These are phyloP conservation scores for Xenoacremonium recifei DNA, from an alignment of 2,329 filamentous ascomycete species.

Conservation along the genomic window DNA sequence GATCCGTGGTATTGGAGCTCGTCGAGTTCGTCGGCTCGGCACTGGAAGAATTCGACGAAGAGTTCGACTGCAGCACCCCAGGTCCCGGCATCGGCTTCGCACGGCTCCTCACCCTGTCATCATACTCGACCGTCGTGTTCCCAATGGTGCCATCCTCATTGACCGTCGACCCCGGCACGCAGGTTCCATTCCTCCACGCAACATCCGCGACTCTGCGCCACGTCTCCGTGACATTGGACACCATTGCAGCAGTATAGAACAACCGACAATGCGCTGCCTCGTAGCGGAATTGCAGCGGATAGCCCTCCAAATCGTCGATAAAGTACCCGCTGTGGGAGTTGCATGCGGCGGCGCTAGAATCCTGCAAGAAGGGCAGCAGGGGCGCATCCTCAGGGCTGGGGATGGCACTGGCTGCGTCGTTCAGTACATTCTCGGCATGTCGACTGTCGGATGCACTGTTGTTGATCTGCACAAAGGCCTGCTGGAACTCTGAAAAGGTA, in stretches of 20 bases:
- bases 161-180: conserved; percentile 19
- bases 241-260: conserved; percentile 55
- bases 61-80: no score
- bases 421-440: conserved; percentile 6
- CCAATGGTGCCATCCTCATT: conserved; percentile 17
- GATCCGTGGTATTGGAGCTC: no score
- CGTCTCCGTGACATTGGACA: conserved; percentile 47
- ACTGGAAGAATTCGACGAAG: no score
- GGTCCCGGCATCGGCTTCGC: conserved; percentile 15
- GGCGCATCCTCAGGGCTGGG: conserved; percentile 10
- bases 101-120: conserved; percentile 18
- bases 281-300: conserved; percentile 53
- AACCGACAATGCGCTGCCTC: conserved; percentile 61
- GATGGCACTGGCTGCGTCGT: background rate
- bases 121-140: conserved; percentile 14
- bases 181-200: conserved; percentile 16
- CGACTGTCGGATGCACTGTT: conserved; percentile 12
- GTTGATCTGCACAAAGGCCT: conserved; percentile 5
- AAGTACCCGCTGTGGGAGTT: conserved; percentile 20
- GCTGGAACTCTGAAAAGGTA: conserved; percentile 12
- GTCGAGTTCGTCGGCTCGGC: no score
- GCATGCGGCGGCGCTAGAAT: conserved; percentile 9
- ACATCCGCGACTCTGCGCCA: conserved; percentile 40
- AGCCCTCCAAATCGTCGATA: conserved; percentile 19
- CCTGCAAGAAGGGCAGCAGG: conserved; percentile 21